Percentiles rank a stretch among this genome's conserved stretches.
phyloP scores from a whole-genome alignment of 1,139 yeast genomes.

The Debaryomyces coudertii region DNA sequence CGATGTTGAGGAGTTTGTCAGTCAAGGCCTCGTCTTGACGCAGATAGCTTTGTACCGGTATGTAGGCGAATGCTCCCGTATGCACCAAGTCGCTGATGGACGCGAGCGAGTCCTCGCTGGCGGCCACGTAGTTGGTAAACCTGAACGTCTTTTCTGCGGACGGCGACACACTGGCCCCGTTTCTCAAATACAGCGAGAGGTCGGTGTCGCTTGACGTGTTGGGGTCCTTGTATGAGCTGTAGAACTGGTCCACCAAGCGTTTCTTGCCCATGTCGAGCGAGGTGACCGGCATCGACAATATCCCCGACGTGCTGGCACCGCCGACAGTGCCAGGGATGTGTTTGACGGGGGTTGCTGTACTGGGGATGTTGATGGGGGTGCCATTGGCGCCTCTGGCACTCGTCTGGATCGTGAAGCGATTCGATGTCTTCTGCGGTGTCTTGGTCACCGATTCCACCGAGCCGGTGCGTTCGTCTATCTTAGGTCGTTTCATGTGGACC shows the following conservation, averaged over 20 bases:
- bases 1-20: slow-evolving; percentile 38
- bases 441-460: slow-evolving; percentile 5
- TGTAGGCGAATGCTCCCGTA: slow-evolving; percentile 29
- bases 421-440: background rate
- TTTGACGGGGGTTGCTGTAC: slow-evolving; percentile 4
- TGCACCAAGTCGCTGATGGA: slow-evolving; percentile 14
- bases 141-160: slow-evolving; percentile 3
- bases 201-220: slow-evolving; percentile 16
- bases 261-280: slow-evolving; percentile 25
- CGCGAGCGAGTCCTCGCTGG: slow-evolving; percentile 5
- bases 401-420: slow-evolving; percentile 1
- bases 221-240: slow-evolving; percentile 20
- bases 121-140: background rate
- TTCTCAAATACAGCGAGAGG: slow-evolving; percentile 8
- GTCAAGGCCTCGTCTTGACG: slow-evolving; percentile 32
- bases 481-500: slow-evolving; percentile 7
- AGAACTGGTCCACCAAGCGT: slow-evolving; percentile 47
- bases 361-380: slow-evolving; percentile 4
- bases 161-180: slow-evolving; percentile 1
- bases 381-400: slow-evolving; percentile 5
- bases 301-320: background rate
- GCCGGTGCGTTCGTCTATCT: slow-evolving; percentile 2
- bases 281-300: background rate
- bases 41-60: slow-evolving; percentile 18
- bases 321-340: background rate